Conservation (phyloP, 2,329 filamentous ascomycete genomes). For the Ophioceras dolichostomum region DNA sequence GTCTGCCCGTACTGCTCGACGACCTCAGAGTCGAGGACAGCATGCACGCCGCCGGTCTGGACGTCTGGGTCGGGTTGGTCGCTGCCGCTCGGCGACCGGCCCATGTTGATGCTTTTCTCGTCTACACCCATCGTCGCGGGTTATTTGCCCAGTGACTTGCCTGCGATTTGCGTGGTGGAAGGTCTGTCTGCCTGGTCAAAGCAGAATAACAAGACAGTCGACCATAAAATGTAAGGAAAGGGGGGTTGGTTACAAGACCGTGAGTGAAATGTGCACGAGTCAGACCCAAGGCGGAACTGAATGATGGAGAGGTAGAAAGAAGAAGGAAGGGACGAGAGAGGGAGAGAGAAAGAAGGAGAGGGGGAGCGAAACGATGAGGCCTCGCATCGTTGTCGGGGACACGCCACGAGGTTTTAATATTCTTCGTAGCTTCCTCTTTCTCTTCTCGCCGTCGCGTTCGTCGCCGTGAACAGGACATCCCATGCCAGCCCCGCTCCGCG, state of each 20-base stretch:
- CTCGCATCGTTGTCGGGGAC: not conserved
- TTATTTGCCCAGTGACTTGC: not conserved
- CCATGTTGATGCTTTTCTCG: slow-evolving; percentile 1
- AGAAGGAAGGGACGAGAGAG: too few species aligned
- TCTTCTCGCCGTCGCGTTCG: not conserved
- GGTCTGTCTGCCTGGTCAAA: too few species aligned
- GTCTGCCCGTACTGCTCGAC: slow-evolving; percentile 7
- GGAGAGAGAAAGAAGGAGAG: too few species aligned
- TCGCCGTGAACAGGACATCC: not conserved
- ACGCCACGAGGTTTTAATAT: not conserved
- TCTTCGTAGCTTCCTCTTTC: not conserved
- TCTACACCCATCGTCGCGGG: not conserved
- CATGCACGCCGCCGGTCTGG: not conserved
- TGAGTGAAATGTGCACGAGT: too few species aligned
- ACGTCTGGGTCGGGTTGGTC: not conserved
- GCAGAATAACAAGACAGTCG: not conserved
- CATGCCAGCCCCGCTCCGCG: too few species aligned
- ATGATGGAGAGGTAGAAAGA: not conserved
- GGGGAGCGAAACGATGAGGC: too few species aligned
- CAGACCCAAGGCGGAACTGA: not conserved
- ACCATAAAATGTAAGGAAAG: too few species aligned
- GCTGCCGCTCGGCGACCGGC: slow-evolving; percentile 1
- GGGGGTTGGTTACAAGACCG: too few species aligned
- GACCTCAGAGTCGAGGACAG: not conserved
- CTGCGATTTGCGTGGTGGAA: not conserved